These are phyloP conservation scores for Xylaria sp. DNA, from an alignment of 2,329 filamentous ascomycete species.

Conservation along the genomic window DNA sequence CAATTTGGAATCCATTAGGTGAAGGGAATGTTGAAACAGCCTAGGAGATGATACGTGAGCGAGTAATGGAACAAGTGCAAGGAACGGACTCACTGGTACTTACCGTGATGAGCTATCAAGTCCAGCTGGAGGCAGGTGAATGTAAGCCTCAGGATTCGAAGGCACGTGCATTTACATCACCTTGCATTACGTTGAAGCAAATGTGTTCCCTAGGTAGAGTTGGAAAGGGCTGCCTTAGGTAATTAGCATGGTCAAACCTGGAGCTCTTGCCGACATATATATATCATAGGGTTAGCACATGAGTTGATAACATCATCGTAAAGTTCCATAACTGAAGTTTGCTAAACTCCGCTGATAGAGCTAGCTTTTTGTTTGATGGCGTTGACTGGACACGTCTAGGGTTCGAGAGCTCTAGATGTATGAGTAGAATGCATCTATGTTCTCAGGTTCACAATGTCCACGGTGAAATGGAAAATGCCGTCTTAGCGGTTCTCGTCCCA, in stretches of 20 bases:
- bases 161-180: not conserved
- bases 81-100: not conserved
- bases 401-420: too few species aligned
- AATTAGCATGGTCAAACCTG: not conserved
- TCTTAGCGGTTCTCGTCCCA: too few species aligned
- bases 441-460: too few species aligned
- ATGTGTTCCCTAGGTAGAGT: not conserved
- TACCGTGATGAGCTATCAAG: not conserved
- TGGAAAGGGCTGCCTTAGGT: not conserved
- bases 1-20: conserved; percentile 31
- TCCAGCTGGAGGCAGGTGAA: not conserved
- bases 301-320: too few species aligned
- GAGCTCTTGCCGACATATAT: not conserved
- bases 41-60: not conserved
- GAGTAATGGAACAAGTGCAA: not conserved
- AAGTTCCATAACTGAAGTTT: too few species aligned
- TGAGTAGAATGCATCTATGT: too few species aligned
- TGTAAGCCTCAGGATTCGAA: not conserved
- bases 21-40: conserved; percentile 3
- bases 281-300: too few species aligned
- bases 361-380: too few species aligned
- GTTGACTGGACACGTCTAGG: too few species aligned
- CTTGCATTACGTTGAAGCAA: not conserved
- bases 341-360: too few species aligned
- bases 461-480: too few species aligned